Conservation (phyloP, 176 grass and related monocot genomes). For the Carex myosuroides region DNA sequence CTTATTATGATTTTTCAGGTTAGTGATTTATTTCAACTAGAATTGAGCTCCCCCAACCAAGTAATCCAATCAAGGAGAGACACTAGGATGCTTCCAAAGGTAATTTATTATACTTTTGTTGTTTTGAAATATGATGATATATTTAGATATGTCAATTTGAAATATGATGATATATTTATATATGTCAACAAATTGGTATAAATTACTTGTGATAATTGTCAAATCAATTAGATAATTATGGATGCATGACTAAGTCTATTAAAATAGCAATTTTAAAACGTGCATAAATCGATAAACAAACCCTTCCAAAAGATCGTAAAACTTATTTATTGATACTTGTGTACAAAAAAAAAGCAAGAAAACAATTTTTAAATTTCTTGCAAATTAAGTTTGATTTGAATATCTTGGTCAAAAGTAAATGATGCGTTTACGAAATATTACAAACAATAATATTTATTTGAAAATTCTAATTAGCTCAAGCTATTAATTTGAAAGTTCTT, state of each 20-base stretch:
- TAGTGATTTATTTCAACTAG: slow-evolving; percentile 46
- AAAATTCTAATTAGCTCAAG: neutral
- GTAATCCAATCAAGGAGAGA: slow-evolving; percentile 25
- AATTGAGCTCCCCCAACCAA: slow-evolving; percentile 40
- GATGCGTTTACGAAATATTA: neutral
- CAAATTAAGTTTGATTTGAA: neutral
- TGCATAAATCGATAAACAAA: neutral
- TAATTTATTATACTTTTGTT: slow-evolving; percentile 14
- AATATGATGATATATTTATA: neutral
- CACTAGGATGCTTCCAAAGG: slow-evolving; percentile 42
- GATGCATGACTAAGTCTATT: neutral
- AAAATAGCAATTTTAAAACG: neutral
- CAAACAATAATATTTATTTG: neutral
- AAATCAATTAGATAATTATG: neutral
- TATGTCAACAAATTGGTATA: neutral
- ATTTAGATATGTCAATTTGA: neutral
- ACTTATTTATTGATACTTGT: neutral
- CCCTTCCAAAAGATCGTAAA: neutral
- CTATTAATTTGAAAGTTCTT: neutral
- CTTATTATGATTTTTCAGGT: slow-evolving; percentile 45
- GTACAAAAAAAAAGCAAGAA: too few relatives aligned
- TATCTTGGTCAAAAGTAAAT: neutral
- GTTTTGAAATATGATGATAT: neutral
- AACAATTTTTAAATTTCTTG: neutral
- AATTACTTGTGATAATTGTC: neutral